Evolutionary conservation across 2,329 filamentous ascomycete species (phyloP).

Genomic region (Monosporascus sp.): DNA sequence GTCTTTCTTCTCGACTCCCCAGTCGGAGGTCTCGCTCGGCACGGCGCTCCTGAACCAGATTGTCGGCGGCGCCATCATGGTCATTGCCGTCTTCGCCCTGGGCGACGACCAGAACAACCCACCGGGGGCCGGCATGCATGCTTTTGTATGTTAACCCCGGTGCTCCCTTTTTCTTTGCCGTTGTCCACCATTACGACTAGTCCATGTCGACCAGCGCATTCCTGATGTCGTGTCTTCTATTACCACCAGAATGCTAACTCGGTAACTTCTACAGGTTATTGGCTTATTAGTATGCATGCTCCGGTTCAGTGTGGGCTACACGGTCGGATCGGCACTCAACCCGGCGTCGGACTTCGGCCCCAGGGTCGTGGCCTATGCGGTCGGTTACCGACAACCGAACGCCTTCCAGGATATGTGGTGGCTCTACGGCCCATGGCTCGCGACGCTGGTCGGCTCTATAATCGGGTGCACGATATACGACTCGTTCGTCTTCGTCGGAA

Average conservation of each 20-base stretch:
- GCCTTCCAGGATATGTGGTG: constrained; percentile 28
- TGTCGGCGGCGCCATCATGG: constrained; percentile 28
- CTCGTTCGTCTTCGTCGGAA: constrained; percentile 23
- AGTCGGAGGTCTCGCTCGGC: constrained; percentile 15
- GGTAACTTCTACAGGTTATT: constrained; percentile 15
- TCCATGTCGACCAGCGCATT: no score
- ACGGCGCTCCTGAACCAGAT: constrained; percentile 31
- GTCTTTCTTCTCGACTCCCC: constrained; percentile 28
- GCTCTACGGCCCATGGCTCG: constrained; percentile 25
- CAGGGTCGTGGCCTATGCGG: constrained; percentile 25
- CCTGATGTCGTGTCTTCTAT: no score
- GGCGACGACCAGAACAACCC: constrained; percentile 35
- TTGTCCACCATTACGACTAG: background rate
- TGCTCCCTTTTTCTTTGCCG: background rate
- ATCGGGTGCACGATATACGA: constrained; percentile 26
- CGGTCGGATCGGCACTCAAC: constrained; percentile 31
- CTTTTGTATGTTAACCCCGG: constrained; percentile 15
- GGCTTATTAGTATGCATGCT: constrained; percentile 30
- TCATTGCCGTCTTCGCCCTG: constrained; percentile 30
- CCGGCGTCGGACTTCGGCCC: constrained; percentile 33
- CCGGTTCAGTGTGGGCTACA: constrained; percentile 31
- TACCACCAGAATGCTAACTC: background rate
- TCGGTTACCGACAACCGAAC: constrained; percentile 21
- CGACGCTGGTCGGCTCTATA: constrained; percentile 20
- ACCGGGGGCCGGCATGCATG: constrained; percentile 32